Evolutionary conservation across 139 green algal genomes (phyloP).

Genomic region (Marvania coccoides): DNA sequence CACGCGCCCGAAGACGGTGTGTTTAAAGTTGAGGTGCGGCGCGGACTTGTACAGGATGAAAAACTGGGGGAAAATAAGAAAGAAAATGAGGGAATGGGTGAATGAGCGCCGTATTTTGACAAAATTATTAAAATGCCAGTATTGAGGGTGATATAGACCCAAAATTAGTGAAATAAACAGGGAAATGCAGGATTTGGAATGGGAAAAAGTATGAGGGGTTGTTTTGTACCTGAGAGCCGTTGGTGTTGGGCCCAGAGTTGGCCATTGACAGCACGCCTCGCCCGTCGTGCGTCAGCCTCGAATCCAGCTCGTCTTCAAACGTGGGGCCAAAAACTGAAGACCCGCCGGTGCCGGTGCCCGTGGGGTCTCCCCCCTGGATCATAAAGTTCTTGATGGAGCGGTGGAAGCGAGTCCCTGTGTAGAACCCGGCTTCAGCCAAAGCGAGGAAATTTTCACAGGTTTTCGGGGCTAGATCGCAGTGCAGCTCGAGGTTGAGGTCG

Average conservation of each 20-base stretch:
- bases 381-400: constrained; percentile 94
- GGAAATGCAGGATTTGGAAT: too few relatives aligned
- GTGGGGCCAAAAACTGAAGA: constrained; percentile 79
- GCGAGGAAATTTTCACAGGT: constrained; percentile 97
- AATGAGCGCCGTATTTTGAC: background rate
- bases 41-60: constrained; percentile 83
- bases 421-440: constrained; percentile 84
- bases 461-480: constrained; percentile 74
- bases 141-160: too few relatives aligned
- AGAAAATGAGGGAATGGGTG: background rate
- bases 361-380: constrained; percentile 94
- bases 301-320: constrained; percentile 74
- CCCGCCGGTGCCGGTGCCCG: constrained; percentile 87
- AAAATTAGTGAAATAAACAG: too few relatives aligned
- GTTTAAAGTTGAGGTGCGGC: constrained; percentile 92
- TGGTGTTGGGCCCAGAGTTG: constrained; percentile 75
- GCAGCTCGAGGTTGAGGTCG: constrained; percentile 90
- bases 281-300: constrained; percentile 52
- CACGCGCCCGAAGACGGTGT: constrained; percentile 80
- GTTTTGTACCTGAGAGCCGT: constrained; percentile 47
- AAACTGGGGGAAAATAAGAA: constrained; percentile 47
- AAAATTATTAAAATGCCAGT: too few relatives aligned
- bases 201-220: too few relatives aligned
- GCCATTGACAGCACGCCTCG: constrained; percentile 92
- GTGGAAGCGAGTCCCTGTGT: constrained; percentile 83